Evolutionary conservation across 768 basidiomycete species (phyloP), one percentile per base, ranked within the genome.

Genomic region (Trametopsis cervina): DNA sequence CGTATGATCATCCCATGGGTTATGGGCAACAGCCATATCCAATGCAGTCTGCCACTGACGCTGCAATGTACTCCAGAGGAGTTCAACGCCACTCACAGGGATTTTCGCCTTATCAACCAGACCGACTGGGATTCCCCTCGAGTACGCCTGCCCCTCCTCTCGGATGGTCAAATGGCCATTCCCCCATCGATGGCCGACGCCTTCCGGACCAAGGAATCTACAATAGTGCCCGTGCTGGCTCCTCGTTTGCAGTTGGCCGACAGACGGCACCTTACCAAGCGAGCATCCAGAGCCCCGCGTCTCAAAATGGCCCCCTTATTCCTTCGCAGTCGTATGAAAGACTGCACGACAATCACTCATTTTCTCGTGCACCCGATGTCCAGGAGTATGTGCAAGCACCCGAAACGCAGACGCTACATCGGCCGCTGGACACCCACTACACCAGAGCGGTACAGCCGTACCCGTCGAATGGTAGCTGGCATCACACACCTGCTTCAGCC

Each of bases 41-140:
- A 5, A 38, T 26, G 22, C 26, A 35, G 29, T 12, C 23, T 2
- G 25, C 26, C 2, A 21, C 46, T 27, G 22, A 39, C 38, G 9
- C 44, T 17, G n/a, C 9, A 26, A 40, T 25, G 42, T 58, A 62
- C 49, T 33, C 29, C 7, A 33, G 29, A 33, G 49, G 48, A 18
- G 51, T 53, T 18, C 36, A 46, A 18, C 54, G 53, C 36, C 54
- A 50, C 45, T 42, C 57, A 29, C 53, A 56, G 40, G 27, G 27
- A 35, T 60, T 62, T 49, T 49, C 60, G 15, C 57, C 58, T 29
- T 60, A 62, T 40, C 63, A 64, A 48, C 57, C 63, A 2, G 54
- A 62, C 27, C 59, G 60, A 43, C 56, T 51, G 20, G 58, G 55
- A 3, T 54, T 59, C 37, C 42, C 55, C 3, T 37, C 46, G 2